phyloP scores from a whole-genome alignment of 2,329 filamentous ascomycete species.

The Balansia obtecta region DNA sequence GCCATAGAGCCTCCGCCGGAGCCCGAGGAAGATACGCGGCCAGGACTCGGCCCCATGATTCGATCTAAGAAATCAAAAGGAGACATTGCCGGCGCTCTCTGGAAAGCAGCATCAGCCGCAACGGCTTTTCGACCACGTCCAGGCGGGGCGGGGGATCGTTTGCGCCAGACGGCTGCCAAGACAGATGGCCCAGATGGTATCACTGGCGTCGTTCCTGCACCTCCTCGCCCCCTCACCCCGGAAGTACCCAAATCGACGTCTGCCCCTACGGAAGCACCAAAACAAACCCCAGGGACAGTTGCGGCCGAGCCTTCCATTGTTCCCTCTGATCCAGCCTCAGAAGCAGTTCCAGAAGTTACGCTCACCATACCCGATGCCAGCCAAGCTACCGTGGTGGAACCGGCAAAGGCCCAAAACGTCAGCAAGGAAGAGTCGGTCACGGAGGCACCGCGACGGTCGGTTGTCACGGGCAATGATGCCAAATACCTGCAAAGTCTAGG shows the following conservation, averaged over 20 bases:
- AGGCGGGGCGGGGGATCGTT: slow-evolving; percentile 72
- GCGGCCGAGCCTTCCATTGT: not conserved
- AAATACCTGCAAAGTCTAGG: slow-evolving; percentile 69
- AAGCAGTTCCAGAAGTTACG: slow-evolving; percentile 42
- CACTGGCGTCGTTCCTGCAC: slow-evolving; percentile 74
- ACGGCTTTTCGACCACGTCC: slow-evolving; percentile 69
- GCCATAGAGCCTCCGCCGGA: slow-evolving; percentile 12
- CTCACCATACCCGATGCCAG: slow-evolving; percentile 36
- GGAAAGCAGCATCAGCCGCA: slow-evolving; percentile 54
- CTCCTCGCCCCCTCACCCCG: slow-evolving; percentile 34
- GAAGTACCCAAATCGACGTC: slow-evolving; percentile 16
- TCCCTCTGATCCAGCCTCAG: not conserved
- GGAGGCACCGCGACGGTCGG: slow-evolving; percentile 45
- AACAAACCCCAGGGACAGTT: not conserved
- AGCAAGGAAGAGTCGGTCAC: slow-evolving; percentile 20
- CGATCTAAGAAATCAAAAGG: slow-evolving; percentile 61
- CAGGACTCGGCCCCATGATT: slow-evolving; percentile 83
- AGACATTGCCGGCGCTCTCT: slow-evolving; percentile 65
- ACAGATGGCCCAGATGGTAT: slow-evolving; percentile 74
- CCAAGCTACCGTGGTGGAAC: slow-evolving; percentile 24
- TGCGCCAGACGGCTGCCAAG: slow-evolving; percentile 50
- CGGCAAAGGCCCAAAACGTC: slow-evolving; percentile 16
- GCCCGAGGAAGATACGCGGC: slow-evolving; percentile 36
- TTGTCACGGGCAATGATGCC: slow-evolving; percentile 59
- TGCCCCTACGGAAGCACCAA: not conserved